Evolutionary conservation across 73 alveolate genomes (phyloP), one percentile per base, ranked within the genome.

Genomic region (Symbiodinium natans): DNA sequence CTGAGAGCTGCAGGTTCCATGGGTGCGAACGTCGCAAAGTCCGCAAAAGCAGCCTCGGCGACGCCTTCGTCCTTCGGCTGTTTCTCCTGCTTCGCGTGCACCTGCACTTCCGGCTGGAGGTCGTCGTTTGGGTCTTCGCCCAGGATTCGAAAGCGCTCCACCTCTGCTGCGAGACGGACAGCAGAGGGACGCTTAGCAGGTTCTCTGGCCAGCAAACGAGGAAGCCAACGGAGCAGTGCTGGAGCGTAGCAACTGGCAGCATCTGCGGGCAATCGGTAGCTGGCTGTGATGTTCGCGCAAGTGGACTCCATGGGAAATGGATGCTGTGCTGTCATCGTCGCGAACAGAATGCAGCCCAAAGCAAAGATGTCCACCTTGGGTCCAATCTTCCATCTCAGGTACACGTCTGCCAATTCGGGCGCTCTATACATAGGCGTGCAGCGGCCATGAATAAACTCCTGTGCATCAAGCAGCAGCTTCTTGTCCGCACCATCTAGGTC

Each of bases 361-460:
- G 98, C 98, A 59, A 92, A 92, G 33, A 92, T 71, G 98, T 92
- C 98, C n/a, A 92, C 98, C 59, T 92, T 92, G 83, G 98, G 90
- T 41, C 98, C 98, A 34, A 92, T 92, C 82, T 75, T 92, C 98
- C 98, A 92, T 19, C 98, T 86, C 31, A 92, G 80, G 10, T 92
- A 75, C 29, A 92, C 98, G n/a, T 92, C 98, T 19, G 98, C 98
- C 82, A 92, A 33, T 34, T 88, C 95, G 19, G 95, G 95, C 9
- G 95, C 95, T 42, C 98, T 86, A 54, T 73, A 92, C 90, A 92
- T 92, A 59, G 98, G 98, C 42, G 98, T 92, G 90, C 98, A 92
- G 39, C 98, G 88, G 56, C 98, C 98, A 36, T 75, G 90, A 71
- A 92, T 92, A 34, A 92, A 92, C n/a, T 92, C 98, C 56, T 92